Evolutionary conservation across 2,329 filamentous ascomycete genomes (phyloP).

Genomic region (Neonectria hederae): DNA sequence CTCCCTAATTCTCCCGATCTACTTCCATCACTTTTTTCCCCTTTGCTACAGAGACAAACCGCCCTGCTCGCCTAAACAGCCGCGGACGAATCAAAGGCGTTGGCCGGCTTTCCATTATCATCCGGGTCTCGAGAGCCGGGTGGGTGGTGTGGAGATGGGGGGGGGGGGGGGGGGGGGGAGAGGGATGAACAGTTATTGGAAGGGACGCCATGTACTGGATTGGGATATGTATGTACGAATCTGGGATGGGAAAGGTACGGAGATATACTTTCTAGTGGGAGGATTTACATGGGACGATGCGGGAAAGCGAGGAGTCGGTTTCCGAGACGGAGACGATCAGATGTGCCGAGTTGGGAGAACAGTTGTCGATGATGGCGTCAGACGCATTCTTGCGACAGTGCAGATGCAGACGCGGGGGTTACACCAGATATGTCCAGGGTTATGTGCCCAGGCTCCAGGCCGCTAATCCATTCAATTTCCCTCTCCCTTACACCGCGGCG

Average conservation of each 20-base stretch:
- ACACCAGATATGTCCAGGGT: too few species aligned
- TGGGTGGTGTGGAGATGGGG: constrained; percentile 1
- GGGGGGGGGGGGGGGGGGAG: not conserved
- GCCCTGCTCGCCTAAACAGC: not conserved
- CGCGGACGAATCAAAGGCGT: constrained; percentile 8
- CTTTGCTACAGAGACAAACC: not conserved
- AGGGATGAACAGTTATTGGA: not conserved
- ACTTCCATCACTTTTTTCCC: constrained; percentile 21
- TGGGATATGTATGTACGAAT: not conserved
- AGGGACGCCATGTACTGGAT: not conserved
- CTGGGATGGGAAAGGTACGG: not conserved
- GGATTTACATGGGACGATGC: not conserved
- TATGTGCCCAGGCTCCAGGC: not conserved
- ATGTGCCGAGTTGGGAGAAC: constrained; percentile 5
- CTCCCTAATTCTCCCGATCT: constrained; percentile 35
- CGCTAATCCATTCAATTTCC: too few species aligned
- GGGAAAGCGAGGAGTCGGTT: not conserved
- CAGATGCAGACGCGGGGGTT: not conserved
- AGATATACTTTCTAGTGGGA: not conserved
- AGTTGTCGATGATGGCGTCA: not conserved
- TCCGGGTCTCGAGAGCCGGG: constrained; percentile 15
- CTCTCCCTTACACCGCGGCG: not conserved
- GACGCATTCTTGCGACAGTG: not conserved
- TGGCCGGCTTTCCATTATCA: not conserved
- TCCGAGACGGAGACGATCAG: constrained; percentile 5